phyloP scores from a whole-genome alignment of 306 rosid species.

The Ormosia emarginata region DNA sequence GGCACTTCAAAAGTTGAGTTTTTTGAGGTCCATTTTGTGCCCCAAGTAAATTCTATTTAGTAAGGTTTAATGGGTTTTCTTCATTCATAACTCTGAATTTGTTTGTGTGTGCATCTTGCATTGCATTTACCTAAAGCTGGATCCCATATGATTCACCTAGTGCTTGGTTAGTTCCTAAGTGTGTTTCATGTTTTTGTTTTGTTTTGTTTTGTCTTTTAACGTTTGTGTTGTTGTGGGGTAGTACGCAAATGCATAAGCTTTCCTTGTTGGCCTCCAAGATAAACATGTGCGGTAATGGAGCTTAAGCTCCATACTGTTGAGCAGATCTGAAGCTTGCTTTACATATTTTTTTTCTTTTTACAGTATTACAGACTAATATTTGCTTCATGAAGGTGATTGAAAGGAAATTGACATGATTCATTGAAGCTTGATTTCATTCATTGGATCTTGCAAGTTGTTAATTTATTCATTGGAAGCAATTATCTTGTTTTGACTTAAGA shows the following conservation, averaged over 20 bases:
- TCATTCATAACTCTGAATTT: not conserved
- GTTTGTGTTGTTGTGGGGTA: not conserved
- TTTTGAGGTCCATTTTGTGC: not conserved
- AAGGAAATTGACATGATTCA: not conserved
- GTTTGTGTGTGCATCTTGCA: not conserved
- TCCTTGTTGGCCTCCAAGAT: not conserved
- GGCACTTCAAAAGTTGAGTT: conserved; percentile 14
- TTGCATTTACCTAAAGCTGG: not conserved
- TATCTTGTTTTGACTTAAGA: not conserved
- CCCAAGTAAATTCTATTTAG: conserved; percentile 7
- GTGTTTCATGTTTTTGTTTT: not conserved
- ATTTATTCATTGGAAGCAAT: conserved; percentile 13
- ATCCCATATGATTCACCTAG: conserved; percentile 14
- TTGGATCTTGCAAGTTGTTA: not conserved
- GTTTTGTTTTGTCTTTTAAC: not conserved
- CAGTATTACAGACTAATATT: not conserved
- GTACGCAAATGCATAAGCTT: not conserved
- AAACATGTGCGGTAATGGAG: not conserved
- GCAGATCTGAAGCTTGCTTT: conserved; percentile 36
- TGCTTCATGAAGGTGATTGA: conserved; percentile 23
- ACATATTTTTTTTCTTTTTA: not conserved
- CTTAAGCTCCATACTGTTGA: not conserved
- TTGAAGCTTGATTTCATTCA: not conserved
- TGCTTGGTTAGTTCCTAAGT: not conserved
- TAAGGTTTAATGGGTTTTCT: conserved; percentile 1